These are phyloP conservation scores for Stemphylium vesicarium DNA, from an alignment of 2,329 filamentous ascomycete genomes.

Conservation along the genomic window DNA sequence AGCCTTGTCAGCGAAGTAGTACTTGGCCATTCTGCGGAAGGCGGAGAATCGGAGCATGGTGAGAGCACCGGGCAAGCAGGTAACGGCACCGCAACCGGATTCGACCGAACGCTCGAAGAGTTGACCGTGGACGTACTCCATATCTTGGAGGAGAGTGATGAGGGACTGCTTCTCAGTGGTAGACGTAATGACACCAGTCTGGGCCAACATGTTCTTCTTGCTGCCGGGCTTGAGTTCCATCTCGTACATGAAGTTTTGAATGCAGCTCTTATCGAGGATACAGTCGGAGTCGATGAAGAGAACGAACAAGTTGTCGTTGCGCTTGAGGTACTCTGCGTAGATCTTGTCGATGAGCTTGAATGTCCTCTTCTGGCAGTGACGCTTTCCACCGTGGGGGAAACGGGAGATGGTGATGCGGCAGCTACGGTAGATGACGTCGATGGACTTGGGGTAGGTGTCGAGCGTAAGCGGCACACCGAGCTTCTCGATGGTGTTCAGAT, in stretches of 20 bases:
- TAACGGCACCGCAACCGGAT: conserved; percentile 91
- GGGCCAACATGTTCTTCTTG: conserved; percentile 90
- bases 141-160: conserved; percentile 92
- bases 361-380: conserved; percentile 90
- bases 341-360: conserved; percentile 94
- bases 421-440: conserved; percentile 83
- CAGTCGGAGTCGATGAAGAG: conserved; percentile 98
- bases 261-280: conserved; percentile 86
- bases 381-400: conserved; percentile 91
- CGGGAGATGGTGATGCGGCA: conserved; percentile 89
- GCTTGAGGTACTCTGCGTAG: conserved; percentile 83
- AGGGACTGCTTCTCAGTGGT: conserved; percentile 87
- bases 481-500: conserved; percentile 82
- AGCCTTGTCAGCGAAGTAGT: conserved; percentile 97
- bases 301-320: conserved; percentile 91
- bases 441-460: conserved; percentile 82
- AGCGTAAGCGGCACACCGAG: conserved; percentile 81
- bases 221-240: conserved; percentile 97
- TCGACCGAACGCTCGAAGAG: conserved; percentile 95
- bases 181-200: conserved; percentile 96
- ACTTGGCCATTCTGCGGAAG: conserved; percentile 95
- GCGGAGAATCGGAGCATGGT: conserved; percentile 96
- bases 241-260: conserved; percentile 98
- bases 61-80: conserved; percentile 91
- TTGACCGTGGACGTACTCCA: conserved; percentile 98